Evolutionary conservation across 2,329 filamentous ascomycete genomes (phyloP), one percentile per base, ranked within the genome.

Genomic region (Pseudopithomyces maydicus): DNA sequence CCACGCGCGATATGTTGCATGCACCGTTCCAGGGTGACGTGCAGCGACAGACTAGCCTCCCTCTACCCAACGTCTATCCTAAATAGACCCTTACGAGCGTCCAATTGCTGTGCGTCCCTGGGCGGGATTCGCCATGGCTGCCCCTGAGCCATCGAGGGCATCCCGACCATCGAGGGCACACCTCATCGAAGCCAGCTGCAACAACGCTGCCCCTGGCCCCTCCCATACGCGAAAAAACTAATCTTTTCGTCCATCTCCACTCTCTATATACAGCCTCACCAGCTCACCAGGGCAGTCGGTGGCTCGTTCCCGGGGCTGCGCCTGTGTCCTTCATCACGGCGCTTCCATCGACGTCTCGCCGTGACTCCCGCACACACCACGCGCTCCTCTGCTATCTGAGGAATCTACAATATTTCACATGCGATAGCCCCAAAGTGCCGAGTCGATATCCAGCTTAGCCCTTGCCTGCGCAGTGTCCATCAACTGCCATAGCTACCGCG

Each of bases 1-100:
- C 43, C 42, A 52, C 61, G 59, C 62, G 61, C 59, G 52, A 59
- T 51, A 55, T 55, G 56, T 61, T 57, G 59, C 62, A 51, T 56
- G 39, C 52, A 44, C 41, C 26, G 51, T 45, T 46, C 22, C 35
- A 44, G 29, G 14, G 45, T 64, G 62, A 64, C 59, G 59, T 60
- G 59, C 62, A 64, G 49, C 22, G 17, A 15, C 33, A 22, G 17
- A 8, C 23, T 42, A 47, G 43, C 22, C 23, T n/a, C 22, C 3
- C 32, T 29, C 50, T 26, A 15, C 6, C 5, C 48, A 44, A 41
- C 41, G 32, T 36, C 50, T 41, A 32, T 45, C 19, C 22, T 6
- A 10, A 48, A 15, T 38, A 38, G 35, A 14, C 12, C 12, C 12
- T 38, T 11, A 6, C 5, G 12, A 14, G 35, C n/a, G 6, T 38